phyloP scores from a whole-genome alignment of 768 basidiomycete genomes.

The Agrocybe praecox region DNA sequence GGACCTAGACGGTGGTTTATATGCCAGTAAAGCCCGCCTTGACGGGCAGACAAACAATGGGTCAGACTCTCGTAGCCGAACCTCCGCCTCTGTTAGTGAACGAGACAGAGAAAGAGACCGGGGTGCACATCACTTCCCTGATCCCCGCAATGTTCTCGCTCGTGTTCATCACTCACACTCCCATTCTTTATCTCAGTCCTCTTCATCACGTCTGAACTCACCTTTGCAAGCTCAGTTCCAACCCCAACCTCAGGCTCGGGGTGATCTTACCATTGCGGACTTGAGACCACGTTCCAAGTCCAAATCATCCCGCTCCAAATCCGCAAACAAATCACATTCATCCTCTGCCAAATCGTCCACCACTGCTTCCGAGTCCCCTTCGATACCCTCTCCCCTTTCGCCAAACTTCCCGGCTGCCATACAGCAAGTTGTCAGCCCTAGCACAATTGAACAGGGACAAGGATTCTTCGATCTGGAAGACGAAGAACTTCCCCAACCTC shows the following conservation, averaged over 20 bases:
- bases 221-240: slow-evolving; percentile 25
- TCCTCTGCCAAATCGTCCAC: slow-evolving; percentile 31
- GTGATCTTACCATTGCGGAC: neutral
- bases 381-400: slow-evolving; percentile 43
- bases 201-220: slow-evolving; percentile 5
- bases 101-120: slow-evolving; percentile 13
- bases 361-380: slow-evolving; percentile 47
- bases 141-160: slow-evolving; percentile 11
- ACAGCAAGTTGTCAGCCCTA: slow-evolving; percentile 25
- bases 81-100: slow-evolving; percentile 46
- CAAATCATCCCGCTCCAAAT: slow-evolving; percentile 28
- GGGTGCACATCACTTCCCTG: slow-evolving; percentile 12
- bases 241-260: neutral
- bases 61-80: slow-evolving; percentile 65
- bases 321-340: slow-evolving; percentile 15
- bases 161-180: slow-evolving; percentile 5
- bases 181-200: slow-evolving; percentile 3
- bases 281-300: slow-evolving; percentile 26
- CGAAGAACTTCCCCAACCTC: slow-evolving; percentile 8
- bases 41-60: slow-evolving; percentile 22
- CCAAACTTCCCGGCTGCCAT: slow-evolving; percentile 28
- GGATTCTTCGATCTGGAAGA: slow-evolving; percentile 39
- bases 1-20: slow-evolving; percentile 62
- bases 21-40: slow-evolving; percentile 41
- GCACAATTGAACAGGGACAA: slow-evolving; percentile 30